Evolutionary conservation across 2,329 filamentous ascomycete genomes (phyloP).

Genomic region (Monilinia laxa): DNA sequence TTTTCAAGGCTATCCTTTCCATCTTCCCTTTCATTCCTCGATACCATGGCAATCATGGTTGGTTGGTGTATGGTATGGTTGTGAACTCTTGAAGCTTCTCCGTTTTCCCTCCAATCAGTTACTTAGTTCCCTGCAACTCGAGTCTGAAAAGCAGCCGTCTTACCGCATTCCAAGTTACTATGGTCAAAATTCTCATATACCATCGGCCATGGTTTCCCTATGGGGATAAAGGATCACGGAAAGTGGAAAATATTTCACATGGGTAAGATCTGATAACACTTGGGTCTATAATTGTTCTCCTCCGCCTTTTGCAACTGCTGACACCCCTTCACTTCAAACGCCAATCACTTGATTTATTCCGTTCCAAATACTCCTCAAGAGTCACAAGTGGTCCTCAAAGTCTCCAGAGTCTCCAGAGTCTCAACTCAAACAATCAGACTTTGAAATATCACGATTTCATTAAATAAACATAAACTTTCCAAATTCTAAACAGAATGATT

Average conservation of each 20-base stretch:
- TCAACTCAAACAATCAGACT: neutral
- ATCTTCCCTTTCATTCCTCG: too few relatives aligned
- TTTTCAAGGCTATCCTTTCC: too few relatives aligned
- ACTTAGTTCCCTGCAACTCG: neutral
- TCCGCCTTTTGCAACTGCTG: neutral
- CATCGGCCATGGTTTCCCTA: neutral
- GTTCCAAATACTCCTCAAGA: too few relatives aligned
- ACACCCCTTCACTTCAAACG: neutral
- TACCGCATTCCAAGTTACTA: neutral
- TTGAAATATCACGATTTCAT: neutral
- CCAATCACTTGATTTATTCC: neutral
- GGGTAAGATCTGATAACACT: conserved; percentile 14
- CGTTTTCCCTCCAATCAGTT: too few relatives aligned
- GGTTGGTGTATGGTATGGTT: too few relatives aligned
- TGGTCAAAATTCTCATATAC: neutral
- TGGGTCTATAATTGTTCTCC: neutral
- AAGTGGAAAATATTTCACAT: neutral
- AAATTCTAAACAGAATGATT: neutral
- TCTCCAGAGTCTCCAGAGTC: too few relatives aligned
- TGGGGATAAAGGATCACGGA: neutral
- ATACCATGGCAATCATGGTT: too few relatives aligned
- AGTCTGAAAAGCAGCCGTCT: neutral
- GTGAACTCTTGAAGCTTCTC: too few relatives aligned
- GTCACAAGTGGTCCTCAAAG: too few relatives aligned
- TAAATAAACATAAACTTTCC: neutral